Conservation (phyloP, 176 grass and related monocot genomes). For the Saccharum officinarum region DNA sequence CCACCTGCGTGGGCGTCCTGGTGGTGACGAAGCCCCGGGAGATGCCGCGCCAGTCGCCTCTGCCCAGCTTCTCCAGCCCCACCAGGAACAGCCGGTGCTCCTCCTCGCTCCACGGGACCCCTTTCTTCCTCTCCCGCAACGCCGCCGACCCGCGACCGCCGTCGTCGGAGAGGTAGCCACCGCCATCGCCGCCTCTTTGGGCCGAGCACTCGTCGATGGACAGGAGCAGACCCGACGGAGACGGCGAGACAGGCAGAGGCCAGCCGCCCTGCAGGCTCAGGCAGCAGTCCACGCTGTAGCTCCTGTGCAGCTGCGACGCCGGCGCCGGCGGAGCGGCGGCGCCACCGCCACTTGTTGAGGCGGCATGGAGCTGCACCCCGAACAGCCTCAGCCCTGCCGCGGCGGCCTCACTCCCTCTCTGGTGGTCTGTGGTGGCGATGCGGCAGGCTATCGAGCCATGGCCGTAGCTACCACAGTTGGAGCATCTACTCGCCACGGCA, state of each 20-base stretch:
- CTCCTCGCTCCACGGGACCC: slow-evolving; percentile 59
- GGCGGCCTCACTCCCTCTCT: background rate
- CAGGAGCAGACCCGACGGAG: slow-evolving; percentile 28
- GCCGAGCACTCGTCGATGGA: slow-evolving; percentile 33
- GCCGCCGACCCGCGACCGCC: too few relatives aligned
- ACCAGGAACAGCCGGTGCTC: slow-evolving; percentile 58
- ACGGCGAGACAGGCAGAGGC: background rate
- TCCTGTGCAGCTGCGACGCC: slow-evolving; percentile 38
- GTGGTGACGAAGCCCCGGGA: slow-evolving; percentile 71
- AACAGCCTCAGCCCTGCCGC: slow-evolving; percentile 49
- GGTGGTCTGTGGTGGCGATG: background rate
- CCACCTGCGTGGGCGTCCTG: slow-evolving; percentile 70
- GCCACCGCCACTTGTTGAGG: background rate
- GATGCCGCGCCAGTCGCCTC: slow-evolving; percentile 83
- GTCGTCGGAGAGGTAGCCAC: slow-evolving; percentile 58
- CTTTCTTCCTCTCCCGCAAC: slow-evolving; percentile 57
- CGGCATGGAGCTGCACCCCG: slow-evolving; percentile 57
- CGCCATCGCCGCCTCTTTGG: slow-evolving; percentile 39
- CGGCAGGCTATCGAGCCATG: slow-evolving; percentile 38
- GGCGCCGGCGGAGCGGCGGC: background rate
- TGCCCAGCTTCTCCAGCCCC: slow-evolving; percentile 69
- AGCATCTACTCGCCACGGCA: slow-evolving; percentile 52
- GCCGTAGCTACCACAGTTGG: slow-evolving; percentile 41
- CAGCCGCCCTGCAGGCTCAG: slow-evolving; percentile 4
- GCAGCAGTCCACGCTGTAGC: slow-evolving; percentile 50